Evolutionary conservation across 1,284 basidiomycete species (phyloP), one percentile per base, ranked within the genome.

Genomic region (Uromyces viciae-fabae): DNA sequence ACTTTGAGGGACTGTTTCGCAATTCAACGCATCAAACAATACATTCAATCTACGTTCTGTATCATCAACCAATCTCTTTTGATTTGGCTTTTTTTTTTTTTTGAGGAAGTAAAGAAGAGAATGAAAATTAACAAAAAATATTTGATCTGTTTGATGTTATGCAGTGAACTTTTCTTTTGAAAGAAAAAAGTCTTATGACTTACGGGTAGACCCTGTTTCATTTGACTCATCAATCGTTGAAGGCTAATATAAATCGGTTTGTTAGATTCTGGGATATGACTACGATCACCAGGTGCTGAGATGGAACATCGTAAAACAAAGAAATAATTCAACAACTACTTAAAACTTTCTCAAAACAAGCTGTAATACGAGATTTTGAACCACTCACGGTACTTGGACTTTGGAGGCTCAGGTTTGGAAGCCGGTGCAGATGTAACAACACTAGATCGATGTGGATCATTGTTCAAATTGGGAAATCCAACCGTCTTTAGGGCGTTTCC

Each of bases 11-110:
- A 98, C 86, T 8, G 93, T 92, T 83, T 94, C 94, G 85, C 94
- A 95, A 87, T 98, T 98, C 83, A 98, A 87, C 40, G 91, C 91
- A 85, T 98, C 95, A 84, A 96, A 96, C 75, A 98, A 87, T 3
- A 91, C 89, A 85, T 92, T 95, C 84, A 97, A 88, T 38, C 95
- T 89, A 36, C 94, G 90, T 85, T 97, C 94, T 1, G 94, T 90
- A 85, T 98, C 95, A 82, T 95, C 94, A 0, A 91, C 90, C 83
- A 95, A 89, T 46, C 93, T 91, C 86, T 92, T 93, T 88, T 95
- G 92, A 83, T 91, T 90, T 9, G 92, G 90, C 91, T 93, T 85
- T 81, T 77, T 22, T 46, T 38, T 71, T 36, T 11, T 43, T 58
- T 42, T 52, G 25, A 52, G 17, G 28, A 25, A 8, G 42, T 25